Base-by-base conservation (phyloP, 805 yeast species). In the Scheffersomyces spartinae region DNA sequence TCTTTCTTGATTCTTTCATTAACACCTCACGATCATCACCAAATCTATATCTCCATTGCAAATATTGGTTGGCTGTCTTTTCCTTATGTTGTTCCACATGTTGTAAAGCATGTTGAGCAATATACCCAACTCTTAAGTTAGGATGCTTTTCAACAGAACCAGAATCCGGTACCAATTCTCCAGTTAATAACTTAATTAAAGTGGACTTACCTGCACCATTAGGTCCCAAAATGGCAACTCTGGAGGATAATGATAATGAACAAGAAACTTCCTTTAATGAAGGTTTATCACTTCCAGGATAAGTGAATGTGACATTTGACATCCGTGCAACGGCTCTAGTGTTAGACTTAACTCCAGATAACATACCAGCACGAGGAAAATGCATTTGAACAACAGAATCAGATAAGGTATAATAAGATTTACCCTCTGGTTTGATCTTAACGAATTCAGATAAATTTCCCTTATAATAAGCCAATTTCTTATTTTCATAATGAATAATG, bases 1-100 rank as follows among this genome's bases (percentile, higher is more conserved):
- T 85, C 64, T 79, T 88, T 75, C 98, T 84, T 65, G 93, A 84
- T 61, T 97, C 98, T 74, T 97, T 83, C 75, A 91, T 98, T 98
- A 91, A 91, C 68, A 98, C 91, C 75, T 91, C 98, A 74, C 98
- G 85, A 69, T 91, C 98, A 74, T 91, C 98, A 86, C 98, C 98
- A 60, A 98, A 91, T 74, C 91, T 98, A 96, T 88, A 91, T 80
- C 98, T 91, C 98, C 98, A 91, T 74, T 91, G 98, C 52, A 91
- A 91, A 74, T 91, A 91, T 74, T 91, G 98, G 54, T 96, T 85
- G 59, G 98, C 98, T 56, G 99, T 91, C 77, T 81, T 83, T 77
- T 91, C 99, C 64, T 88, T 75, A 63, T 91, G 98, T 60, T 81
- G 75, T 68, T 93, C 99, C 55, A 91, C 88, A 68, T 91, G 98